Conservation (phyloP, 441 rosid species). For the Pelargonium cotyledonis region DNA sequence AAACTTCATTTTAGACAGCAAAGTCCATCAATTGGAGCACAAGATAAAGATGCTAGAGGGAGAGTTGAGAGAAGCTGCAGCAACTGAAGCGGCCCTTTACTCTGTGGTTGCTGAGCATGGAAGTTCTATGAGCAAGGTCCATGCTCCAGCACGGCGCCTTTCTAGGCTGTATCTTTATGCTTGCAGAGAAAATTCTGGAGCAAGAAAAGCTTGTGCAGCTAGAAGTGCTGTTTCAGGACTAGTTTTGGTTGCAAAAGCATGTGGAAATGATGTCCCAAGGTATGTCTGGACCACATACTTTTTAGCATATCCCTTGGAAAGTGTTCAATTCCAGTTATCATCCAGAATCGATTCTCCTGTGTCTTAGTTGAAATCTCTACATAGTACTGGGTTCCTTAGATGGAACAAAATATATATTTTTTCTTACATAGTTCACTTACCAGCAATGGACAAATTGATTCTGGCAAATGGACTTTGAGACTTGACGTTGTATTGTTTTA, state of each 20-base stretch:
- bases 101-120: constrained; percentile 87
- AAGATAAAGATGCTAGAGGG: constrained; percentile 74
- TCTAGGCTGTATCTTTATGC: constrained; percentile 81
- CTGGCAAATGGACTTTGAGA: too few relatives aligned
- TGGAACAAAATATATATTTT: too few relatives aligned
- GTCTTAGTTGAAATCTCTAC: too few relatives aligned
- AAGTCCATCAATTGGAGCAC: constrained; percentile 61
- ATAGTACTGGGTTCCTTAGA: too few relatives aligned
- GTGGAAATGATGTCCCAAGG: constrained; percentile 97
- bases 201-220: constrained; percentile 71
- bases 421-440: too few relatives aligned
- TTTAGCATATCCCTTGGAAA: neutral
- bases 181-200: constrained; percentile 40
- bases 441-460: too few relatives aligned
- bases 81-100: constrained; percentile 77
- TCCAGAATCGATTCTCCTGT: neutral
- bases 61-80: constrained; percentile 91
- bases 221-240: constrained; percentile 80
- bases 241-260: constrained; percentile 78
- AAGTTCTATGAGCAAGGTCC: constrained; percentile 82
- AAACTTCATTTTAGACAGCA: constrained; percentile 46
- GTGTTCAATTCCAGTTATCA: neutral
- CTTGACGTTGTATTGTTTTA: neutral
- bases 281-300: constrained; percentile 26
- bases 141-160: constrained; percentile 96